These are phyloP conservation scores for Cavenderia fasciculata DNA, from an alignment of 78 protist species.

Conservation along the genomic window DNA sequence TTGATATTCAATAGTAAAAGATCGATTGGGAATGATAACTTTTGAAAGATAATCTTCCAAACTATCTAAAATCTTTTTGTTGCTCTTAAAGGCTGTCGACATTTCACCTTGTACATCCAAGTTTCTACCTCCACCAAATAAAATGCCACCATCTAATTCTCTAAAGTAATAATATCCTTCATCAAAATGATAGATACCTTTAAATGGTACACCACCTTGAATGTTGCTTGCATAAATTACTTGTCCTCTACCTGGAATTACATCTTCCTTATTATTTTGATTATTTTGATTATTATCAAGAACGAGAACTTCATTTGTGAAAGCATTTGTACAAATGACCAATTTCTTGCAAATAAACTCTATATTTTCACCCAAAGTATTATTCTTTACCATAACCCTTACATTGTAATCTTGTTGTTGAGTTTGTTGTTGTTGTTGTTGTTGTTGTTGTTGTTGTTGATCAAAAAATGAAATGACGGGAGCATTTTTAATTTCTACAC, in stretches of 20 bases:
- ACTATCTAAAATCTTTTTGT: conserved; percentile 2
- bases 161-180: conserved; percentile 38
- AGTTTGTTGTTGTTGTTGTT: no score
- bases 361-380: neutral
- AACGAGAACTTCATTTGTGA: neutral
- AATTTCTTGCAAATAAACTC: neutral
- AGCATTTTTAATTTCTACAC: conserved; percentile 3
- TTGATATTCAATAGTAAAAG: neutral
- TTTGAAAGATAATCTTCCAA: neutral
- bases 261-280: no score
- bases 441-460: no score
- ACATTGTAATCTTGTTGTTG: no score
- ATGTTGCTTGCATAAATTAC: no score
- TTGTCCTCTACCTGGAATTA: conserved; percentile 31
- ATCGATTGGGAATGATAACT: neutral
- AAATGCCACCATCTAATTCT: conserved; percentile 13
- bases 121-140: conserved; percentile 64
- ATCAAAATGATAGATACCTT: conserved; percentile 45
- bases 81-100: conserved; percentile 7
- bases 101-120: conserved; percentile 16
- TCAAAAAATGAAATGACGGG: no score
- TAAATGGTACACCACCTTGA: neutral
- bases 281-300: no score
- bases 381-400: no score
- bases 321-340: conserved; percentile 39